Conservation (phyloP, 768 basidiomycete genomes). For the Hydnomerulius pinastri region DNA sequence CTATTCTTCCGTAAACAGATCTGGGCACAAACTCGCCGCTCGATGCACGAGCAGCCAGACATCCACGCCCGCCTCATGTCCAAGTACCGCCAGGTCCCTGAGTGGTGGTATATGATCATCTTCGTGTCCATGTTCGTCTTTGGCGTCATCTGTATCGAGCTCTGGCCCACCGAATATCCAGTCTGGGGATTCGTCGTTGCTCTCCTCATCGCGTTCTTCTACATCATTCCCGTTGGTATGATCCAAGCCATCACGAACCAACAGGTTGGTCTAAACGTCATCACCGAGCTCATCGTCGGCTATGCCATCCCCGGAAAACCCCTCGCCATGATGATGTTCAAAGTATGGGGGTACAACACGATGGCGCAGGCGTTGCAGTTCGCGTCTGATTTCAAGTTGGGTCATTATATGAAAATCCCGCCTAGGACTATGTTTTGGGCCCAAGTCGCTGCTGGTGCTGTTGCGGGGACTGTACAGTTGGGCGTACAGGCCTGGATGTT, state of each 20-base stretch:
- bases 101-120: slow-evolving; percentile 55
- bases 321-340: slow-evolving; percentile 80
- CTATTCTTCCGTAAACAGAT: slow-evolving; percentile 62
- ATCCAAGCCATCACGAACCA: slow-evolving; percentile 83
- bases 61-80: slow-evolving; percentile 63
- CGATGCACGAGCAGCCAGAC: slow-evolving; percentile 57
- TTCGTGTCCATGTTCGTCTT: slow-evolving; percentile 58
- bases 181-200: slow-evolving; percentile 49
- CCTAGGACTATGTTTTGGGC: slow-evolving; percentile 67
- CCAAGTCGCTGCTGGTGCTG: slow-evolving; percentile 61
- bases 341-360: slow-evolving; percentile 68
- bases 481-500: slow-evolving; percentile 66
- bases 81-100: slow-evolving; percentile 57
- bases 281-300: slow-evolving; percentile 75
- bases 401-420: slow-evolving; percentile 73
- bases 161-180: slow-evolving; percentile 56
- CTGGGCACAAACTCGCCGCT: slow-evolving; percentile 48
- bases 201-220: slow-evolving; percentile 51
- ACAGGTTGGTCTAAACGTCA: slow-evolving; percentile 67
- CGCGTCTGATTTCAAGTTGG: slow-evolving; percentile 74
- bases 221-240: slow-evolving; percentile 75
- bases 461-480: slow-evolving; percentile 69
- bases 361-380: slow-evolving; percentile 69
- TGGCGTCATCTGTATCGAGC: slow-evolving; percentile 57
- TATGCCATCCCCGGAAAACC: slow-evolving; percentile 58